Evolutionary conservation across 805 yeast species (phyloP), one percentile per base, ranked within the genome.

Genomic region (Metschnikowia lochheadii): DNA sequence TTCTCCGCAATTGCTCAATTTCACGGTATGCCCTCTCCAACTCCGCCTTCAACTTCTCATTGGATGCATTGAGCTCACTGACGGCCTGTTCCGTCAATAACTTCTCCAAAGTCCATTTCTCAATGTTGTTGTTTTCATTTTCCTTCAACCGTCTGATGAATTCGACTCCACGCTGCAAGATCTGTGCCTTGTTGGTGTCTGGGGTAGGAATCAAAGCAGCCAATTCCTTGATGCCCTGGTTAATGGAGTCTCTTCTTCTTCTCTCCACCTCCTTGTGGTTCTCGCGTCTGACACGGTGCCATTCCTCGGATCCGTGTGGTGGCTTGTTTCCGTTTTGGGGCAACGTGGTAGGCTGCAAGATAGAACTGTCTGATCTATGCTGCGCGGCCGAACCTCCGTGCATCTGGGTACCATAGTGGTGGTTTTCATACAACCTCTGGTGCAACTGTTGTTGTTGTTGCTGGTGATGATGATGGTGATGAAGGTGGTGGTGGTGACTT

Each of bases 261-360:
- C 96, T 80, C 71, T 91, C 97, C 20, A 91, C 97, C 69, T 91
- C 97, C 69, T 90, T 91, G 73, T 94, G 99, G 68, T 89, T 91
- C 60, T 88, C 88, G 62, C 87, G 84, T 61, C 97, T 83, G 64
- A 83, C 82, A 53, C 78, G 78, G 63, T 85, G 89, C 92, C 94
- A 87, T 65, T 87, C 95, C 41, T 84, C 89, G 31, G 85, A 69
- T n/a, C 94, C 94, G 41, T 84, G 85, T 10, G 71, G 63, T 3
- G 91, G 89, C 65, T 82, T 84, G 51, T 51, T 54, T 20, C 54
- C 51, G 33, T 54, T 51, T 1, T 58, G 60, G 1, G 67, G 65
- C 49, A 69, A 61, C 5, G 70, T 65, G 26, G 74, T 69, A n/a
- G 73, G 71, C 53, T 66, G 72, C 60, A 65, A 62, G 49, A 56